Percentiles rank a stretch among this genome's conserved stretches.
Evolutionary conservation across 306 rosid species (phyloP).

Genomic region (Rosa lucieae): DNA sequence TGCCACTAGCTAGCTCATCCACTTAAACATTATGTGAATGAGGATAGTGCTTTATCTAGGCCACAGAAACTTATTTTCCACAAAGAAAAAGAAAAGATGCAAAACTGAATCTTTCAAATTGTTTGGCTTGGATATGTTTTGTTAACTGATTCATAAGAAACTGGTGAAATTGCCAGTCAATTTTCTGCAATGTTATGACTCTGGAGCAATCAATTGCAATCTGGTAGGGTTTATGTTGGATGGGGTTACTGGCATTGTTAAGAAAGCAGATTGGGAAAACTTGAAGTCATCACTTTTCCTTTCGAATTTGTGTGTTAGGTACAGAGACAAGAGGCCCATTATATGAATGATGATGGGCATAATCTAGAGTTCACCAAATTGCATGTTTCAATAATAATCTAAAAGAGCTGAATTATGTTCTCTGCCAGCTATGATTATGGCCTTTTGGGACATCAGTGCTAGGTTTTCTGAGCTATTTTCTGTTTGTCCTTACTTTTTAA

Average conservation of each 20-base stretch:
- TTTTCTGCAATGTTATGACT: background rate
- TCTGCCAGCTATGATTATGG: constrained; percentile 4
- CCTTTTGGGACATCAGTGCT: constrained; percentile 4
- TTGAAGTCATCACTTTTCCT: background rate
- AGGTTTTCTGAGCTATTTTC: background rate
- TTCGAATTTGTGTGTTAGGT: background rate
- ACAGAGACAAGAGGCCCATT: background rate
- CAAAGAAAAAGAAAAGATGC: background rate
- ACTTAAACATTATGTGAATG: background rate
- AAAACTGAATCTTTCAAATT: background rate
- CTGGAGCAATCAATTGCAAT: background rate
- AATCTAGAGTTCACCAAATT: background rate
- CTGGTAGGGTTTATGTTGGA: background rate
- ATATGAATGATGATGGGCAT: background rate
- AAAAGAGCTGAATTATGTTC: background rate
- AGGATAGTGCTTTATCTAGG: background rate
- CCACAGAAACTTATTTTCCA: background rate
- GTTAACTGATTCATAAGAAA: background rate
- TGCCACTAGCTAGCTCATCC: background rate
- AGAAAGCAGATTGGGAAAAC: background rate
- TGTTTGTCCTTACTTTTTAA: background rate
- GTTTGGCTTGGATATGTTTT: background rate
- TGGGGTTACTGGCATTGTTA: background rate
- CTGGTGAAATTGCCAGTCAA: background rate
- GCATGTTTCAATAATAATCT: background rate